Percentiles rank a stretch among this genome's conserved stretches.
Conservation (phyloP, 306 rosid genomes). For the Trichosanthes truncata region DNA sequence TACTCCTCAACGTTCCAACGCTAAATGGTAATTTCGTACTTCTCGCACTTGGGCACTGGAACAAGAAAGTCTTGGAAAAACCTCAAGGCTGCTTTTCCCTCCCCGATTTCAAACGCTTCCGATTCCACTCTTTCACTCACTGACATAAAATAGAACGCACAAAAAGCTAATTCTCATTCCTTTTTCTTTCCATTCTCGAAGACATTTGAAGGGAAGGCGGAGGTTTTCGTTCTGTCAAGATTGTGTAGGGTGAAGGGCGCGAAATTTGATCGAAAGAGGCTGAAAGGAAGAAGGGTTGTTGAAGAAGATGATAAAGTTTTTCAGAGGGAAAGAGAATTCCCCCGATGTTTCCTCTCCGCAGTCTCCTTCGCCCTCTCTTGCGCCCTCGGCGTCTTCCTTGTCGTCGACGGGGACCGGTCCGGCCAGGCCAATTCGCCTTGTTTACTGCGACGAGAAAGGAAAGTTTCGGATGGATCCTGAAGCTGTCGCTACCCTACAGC, state of each 20-base stretch:
- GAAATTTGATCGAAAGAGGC: not conserved
- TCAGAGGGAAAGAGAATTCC: slow-evolving; percentile 36
- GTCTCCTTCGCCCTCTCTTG: slow-evolving; percentile 14
- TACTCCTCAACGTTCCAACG: not conserved
- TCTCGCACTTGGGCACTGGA: not conserved
- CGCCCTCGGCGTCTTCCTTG: slow-evolving; percentile 20
- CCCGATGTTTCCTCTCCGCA: slow-evolving; percentile 36
- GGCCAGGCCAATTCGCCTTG: slow-evolving; percentile 70
- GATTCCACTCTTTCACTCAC: not conserved
- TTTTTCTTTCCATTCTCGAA: not conserved
- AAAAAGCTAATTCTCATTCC: not conserved
- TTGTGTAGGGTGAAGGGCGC: not conserved
- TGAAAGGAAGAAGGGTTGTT: not conserved
- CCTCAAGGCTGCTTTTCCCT: slow-evolving; percentile 29
- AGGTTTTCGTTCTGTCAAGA: not conserved
- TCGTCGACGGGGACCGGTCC: slow-evolving; percentile 57
- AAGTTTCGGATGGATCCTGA: slow-evolving; percentile 93
- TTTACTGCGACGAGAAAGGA: slow-evolving; percentile 82
- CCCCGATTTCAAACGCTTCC: slow-evolving; percentile 42
- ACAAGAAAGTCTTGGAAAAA: not conserved
- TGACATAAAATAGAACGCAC: not conserved
- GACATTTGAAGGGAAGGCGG: no score
- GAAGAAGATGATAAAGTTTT: slow-evolving; percentile 30
- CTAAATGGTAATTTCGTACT: slow-evolving; percentile 12
- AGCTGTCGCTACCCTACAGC: slow-evolving; percentile 83